Conservation (phyloP, 495 filamentous ascomycete genomes). For the Achaetomiella virescens region DNA sequence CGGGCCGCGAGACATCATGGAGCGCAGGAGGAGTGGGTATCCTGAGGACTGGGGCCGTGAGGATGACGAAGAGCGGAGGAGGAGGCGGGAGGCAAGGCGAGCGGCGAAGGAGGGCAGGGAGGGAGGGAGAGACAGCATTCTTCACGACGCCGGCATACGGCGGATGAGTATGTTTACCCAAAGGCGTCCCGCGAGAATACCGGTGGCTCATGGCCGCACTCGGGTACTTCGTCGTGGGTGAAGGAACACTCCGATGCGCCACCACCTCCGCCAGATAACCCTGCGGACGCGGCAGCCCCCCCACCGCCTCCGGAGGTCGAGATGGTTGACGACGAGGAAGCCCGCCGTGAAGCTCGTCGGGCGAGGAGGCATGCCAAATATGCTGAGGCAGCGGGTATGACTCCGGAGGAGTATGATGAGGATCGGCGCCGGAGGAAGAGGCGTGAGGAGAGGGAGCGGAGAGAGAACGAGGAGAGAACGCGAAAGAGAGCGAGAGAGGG, state of each 20-base stretch:
- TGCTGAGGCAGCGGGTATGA: conserved; percentile 31
- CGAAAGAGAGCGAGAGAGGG: conserved; percentile 17
- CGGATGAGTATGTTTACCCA: conserved; percentile 41
- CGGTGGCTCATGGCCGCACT: conserved; percentile 46
- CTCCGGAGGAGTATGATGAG: conserved; percentile 35
- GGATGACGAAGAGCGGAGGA: conserved; percentile 44
- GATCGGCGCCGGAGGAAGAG: conserved; percentile 39
- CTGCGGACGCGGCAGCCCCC: conserved; percentile 16
- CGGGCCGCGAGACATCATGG: conserved; percentile 36
- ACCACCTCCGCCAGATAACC: conserved; percentile 40
- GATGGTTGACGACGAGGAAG: conserved; percentile 36
- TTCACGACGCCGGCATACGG: conserved; percentile 28
- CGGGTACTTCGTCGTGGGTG: conserved; percentile 53
- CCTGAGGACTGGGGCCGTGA: conserved; percentile 8
- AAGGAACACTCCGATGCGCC: conserved; percentile 55
- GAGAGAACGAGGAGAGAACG: conserved; percentile 13
- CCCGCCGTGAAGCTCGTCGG: conserved; percentile 39
- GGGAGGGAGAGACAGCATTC: conserved; percentile 11
- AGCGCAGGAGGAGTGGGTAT: conserved; percentile 20
- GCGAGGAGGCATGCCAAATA: conserved; percentile 41
- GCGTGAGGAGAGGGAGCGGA: conserved; percentile 37
- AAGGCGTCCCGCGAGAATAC: conserved; percentile 37
- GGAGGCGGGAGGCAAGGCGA: conserved; percentile 43
- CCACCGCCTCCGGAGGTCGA: conserved; percentile 18
- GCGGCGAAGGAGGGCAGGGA: conserved; percentile 31